These are phyloP conservation scores for Heliosperma pusillum DNA, from an alignment of 148 eudicot genomes.

Conservation along the genomic window DNA sequence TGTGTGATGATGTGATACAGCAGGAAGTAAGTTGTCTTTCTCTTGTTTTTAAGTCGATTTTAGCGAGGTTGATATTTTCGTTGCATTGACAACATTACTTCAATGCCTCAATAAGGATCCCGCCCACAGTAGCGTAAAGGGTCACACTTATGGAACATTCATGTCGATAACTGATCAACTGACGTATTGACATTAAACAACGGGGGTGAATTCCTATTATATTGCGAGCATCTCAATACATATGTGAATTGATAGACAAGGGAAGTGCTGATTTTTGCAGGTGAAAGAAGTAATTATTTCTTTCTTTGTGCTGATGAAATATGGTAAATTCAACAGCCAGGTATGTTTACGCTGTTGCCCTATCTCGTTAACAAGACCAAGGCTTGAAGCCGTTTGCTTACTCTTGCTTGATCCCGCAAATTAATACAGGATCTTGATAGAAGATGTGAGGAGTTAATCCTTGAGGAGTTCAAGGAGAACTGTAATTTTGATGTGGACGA, in stretches of 20 bases:
- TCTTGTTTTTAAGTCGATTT: background rate
- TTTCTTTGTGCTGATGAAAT: conserved; percentile 72
- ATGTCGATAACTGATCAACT: no score
- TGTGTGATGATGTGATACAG: conserved; percentile 52
- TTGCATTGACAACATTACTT: no score
- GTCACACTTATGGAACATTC: no score
- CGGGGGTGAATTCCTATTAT: background rate
- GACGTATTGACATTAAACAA: background rate
- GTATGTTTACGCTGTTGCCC: conserved; percentile 13
- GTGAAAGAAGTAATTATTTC: conserved; percentile 79
- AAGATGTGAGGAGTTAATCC: conserved; percentile 65
- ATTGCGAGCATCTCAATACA: background rate
- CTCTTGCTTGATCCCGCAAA: background rate
- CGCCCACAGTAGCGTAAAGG: no score
- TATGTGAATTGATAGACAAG: background rate
- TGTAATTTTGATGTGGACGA: conserved; percentile 88
- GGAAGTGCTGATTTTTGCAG: conserved; percentile 32
- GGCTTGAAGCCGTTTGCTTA: background rate
- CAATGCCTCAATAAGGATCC: no score
- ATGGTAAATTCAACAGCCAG: conserved; percentile 61
- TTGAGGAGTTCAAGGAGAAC: conserved; percentile 61
- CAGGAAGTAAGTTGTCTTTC: conserved; percentile 41
- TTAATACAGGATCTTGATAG: conserved; percentile 68
- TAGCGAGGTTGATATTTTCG: no score
- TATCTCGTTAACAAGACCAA: background rate